A percentile compares a stretch with the other conserved stretches of the same genome.
Conservation (phyloP, 768 basidiomycete species). For the Boletus rubroflammeus region DNA sequence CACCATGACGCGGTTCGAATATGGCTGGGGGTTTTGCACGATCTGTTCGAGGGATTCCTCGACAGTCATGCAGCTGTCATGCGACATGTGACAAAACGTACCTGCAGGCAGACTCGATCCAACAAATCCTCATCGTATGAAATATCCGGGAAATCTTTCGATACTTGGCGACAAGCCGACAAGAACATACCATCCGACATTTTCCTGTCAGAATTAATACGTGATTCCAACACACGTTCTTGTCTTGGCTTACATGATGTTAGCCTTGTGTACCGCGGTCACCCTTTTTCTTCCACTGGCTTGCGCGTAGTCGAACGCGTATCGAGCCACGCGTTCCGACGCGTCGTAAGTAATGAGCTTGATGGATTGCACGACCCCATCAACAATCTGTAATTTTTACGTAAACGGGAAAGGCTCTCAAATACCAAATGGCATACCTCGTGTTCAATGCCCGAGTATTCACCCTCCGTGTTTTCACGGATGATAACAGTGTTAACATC, state of each 20-base stretch:
- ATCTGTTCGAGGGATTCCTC: conserved; percentile 46
- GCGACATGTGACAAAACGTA: conserved; percentile 29
- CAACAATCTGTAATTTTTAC: conserved; percentile 62
- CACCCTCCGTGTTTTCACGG: conserved; percentile 99
- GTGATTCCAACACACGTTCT: neutral
- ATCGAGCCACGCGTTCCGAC: conserved; percentile 96
- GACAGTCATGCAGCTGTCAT: neutral
- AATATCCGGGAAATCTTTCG: conserved; percentile 92
- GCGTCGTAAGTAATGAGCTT: conserved; percentile 99
- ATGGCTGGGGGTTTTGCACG: conserved; percentile 90
- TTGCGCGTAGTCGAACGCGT: conserved; percentile 98
- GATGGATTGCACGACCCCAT: conserved; percentile 98
- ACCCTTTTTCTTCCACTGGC: conserved; percentile 84
- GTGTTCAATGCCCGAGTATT: conserved; percentile 99
- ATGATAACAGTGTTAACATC: conserved; percentile 98
- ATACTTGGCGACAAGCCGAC: conserved; percentile 92
- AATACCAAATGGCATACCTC: conserved; percentile 53
- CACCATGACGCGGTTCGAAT: conserved; percentile 97
- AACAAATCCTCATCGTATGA: conserved; percentile 95
- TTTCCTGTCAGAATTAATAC: conserved; percentile 62
- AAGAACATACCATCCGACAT: conserved; percentile 99
- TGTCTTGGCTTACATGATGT: conserved; percentile 78
- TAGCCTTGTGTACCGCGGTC: conserved; percentile 99
- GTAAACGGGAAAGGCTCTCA: conserved; percentile 10
- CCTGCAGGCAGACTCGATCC: conserved; percentile 93